Conservation (phyloP, 805 yeast genomes). For the Barnettozyma wickerhamii region DNA sequence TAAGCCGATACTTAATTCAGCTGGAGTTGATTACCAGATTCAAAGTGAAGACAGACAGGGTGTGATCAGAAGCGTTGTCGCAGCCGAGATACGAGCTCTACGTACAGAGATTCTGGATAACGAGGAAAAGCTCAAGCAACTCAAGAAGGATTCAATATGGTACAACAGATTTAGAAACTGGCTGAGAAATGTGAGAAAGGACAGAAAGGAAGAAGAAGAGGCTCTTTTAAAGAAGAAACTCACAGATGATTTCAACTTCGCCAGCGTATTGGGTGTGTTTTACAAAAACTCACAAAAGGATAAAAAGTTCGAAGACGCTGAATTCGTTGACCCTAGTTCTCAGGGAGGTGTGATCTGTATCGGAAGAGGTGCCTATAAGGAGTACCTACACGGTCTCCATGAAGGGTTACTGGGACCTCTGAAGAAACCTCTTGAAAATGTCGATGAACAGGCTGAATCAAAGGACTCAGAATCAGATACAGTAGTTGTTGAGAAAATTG, state of each 20-base stretch:
- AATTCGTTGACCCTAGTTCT: constrained; percentile 35
- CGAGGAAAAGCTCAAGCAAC: constrained; percentile 20
- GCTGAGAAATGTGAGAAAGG: constrained; percentile 8
- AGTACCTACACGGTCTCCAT: constrained; percentile 83
- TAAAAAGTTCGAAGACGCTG: constrained; percentile 42
- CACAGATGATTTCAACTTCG: constrained; percentile 32
- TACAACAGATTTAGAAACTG: constrained; percentile 14
- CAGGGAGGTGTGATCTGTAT: constrained; percentile 88
- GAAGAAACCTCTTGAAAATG: constrained; percentile 40
- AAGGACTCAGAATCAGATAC: background rate
- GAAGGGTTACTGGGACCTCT: constrained; percentile 95
- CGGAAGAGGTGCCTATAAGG: constrained; percentile 96
- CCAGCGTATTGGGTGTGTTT: constrained; percentile 58
- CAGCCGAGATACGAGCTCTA: constrained; percentile 70
- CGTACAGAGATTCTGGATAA: constrained; percentile 44
- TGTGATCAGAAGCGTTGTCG: constrained; percentile 74
- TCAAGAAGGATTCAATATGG: constrained; percentile 19
- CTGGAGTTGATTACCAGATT: constrained; percentile 80
- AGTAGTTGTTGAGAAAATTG: constrained; percentile 11
- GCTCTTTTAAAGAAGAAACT: constrained; percentile 21
- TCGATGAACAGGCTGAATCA: constrained; percentile 12
- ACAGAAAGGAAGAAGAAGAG: constrained; percentile 12
- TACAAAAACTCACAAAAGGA: constrained; percentile 26
- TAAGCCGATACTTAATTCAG: constrained; percentile 81
- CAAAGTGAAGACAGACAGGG: constrained; percentile 83